These are phyloP conservation scores for Pseudogymnoascus sp. DNA, from an alignment of 2,329 filamentous ascomycete genomes.

Conservation along the genomic window DNA sequence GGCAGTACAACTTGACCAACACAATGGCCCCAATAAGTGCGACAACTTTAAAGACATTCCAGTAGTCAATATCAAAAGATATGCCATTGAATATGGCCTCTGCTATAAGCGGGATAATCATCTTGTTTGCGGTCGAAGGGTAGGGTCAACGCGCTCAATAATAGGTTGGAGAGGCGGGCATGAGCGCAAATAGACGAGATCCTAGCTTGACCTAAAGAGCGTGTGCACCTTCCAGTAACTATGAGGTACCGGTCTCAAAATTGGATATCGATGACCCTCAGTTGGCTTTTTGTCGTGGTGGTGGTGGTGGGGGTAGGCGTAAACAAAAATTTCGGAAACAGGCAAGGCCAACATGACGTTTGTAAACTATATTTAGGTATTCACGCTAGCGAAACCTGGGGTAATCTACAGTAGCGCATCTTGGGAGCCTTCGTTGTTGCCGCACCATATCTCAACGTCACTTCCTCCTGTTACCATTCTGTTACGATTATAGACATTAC, in stretches of 20 bases:
- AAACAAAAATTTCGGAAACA: constrained; percentile 16
- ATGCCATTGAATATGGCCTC: constrained; percentile 18
- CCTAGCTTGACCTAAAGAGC: background rate
- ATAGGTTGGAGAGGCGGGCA: background rate
- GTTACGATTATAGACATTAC: background rate
- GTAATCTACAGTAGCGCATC: background rate
- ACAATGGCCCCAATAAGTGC: constrained; percentile 44
- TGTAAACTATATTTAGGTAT: constrained; percentile 3
- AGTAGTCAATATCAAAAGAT: constrained; percentile 18
- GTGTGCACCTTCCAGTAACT: background rate
- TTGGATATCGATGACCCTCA: background rate
- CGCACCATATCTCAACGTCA: constrained; percentile 3
- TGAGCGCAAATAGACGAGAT: background rate
- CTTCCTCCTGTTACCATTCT: background rate
- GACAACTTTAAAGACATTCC: constrained; percentile 46
- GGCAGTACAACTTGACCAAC: constrained; percentile 66
- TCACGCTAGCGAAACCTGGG: constrained; percentile 2
- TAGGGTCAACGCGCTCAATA: background rate
- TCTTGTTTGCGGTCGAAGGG: constrained; percentile 13
- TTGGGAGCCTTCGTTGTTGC: background rate
- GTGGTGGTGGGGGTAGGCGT: background rate
- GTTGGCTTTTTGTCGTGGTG: background rate
- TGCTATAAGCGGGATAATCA: constrained; percentile 26
- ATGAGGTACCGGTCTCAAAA: background rate
- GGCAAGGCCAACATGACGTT: constrained; percentile 4